These are phyloP conservation scores for Coemansia sp. DNA, from an alignment of 192 early-diverging fungal species.

Conservation along the genomic window DNA sequence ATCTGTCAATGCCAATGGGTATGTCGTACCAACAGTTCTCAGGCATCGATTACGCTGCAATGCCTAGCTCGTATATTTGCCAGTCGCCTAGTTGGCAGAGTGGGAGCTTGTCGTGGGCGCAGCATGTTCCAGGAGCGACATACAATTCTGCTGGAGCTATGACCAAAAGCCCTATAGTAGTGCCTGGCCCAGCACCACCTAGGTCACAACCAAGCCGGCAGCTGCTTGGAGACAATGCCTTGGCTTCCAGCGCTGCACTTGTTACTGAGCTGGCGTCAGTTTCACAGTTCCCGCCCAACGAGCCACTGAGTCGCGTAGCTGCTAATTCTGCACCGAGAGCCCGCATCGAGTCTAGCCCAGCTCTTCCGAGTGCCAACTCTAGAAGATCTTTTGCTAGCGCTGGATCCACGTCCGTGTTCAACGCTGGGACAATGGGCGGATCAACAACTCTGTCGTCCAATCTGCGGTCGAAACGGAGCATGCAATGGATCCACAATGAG, in stretches of 20 bases:
- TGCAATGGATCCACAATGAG: constrained; percentile 34
- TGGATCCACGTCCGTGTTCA: constrained; percentile 22
- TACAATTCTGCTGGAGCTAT: constrained; percentile 21
- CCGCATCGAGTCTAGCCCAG: not conserved
- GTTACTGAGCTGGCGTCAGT: constrained; percentile 21
- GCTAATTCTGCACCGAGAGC: not conserved
- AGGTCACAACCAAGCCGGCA: constrained; percentile 7
- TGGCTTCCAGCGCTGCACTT: not conserved
- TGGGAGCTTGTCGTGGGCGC: constrained; percentile 33
- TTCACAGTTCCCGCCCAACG: constrained; percentile 30
- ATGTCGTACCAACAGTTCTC: constrained; percentile 20
- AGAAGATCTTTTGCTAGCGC: constrained; percentile 20
- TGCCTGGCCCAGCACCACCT: not conserved
- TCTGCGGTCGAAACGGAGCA: constrained; percentile 33
- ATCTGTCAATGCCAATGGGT: constrained; percentile 16
- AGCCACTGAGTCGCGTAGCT: not conserved
- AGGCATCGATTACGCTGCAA: constrained; percentile 14
- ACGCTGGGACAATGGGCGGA: constrained; percentile 16
- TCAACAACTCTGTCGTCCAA: constrained; percentile 28
- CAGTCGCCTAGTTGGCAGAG: constrained; percentile 54
- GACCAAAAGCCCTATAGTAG: constrained; percentile 17
- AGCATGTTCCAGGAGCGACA: constrained; percentile 5
- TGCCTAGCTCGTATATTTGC: constrained; percentile 25
- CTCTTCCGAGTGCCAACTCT: constrained; percentile 6
- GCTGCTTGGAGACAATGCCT: not conserved